A percentile compares a stretch with the other conserved stretches of the same genome.
Evolutionary conservation across 768 basidiomycete species (phyloP).

Genomic region (Trametes punicea): DNA sequence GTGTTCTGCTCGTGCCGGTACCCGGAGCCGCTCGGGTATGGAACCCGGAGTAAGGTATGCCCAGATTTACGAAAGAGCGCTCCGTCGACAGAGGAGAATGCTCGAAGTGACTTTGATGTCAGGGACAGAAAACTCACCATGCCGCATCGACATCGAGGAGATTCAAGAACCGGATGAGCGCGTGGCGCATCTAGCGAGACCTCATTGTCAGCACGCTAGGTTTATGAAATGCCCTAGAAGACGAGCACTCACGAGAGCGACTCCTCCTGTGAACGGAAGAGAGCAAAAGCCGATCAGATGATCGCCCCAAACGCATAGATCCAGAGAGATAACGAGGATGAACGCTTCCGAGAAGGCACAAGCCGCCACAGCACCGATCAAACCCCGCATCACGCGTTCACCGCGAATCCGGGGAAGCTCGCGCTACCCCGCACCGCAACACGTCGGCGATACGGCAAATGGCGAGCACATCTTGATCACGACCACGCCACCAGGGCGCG

Average conservation of each 20-base stretch:
- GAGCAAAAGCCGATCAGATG: constrained; percentile 14
- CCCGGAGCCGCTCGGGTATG: neutral
- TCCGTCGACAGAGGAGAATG: neutral
- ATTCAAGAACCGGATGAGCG: constrained; percentile 81
- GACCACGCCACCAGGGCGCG: neutral
- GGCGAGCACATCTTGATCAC: neutral
- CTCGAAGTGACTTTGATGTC: neutral
- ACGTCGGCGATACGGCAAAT: neutral
- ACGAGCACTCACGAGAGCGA: constrained; percentile 70
- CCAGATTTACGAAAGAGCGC: constrained; percentile 8
- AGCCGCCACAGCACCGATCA: constrained; percentile 22
- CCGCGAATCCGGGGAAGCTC: constrained; percentile 4
- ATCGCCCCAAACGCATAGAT: neutral
- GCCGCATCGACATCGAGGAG: constrained; percentile 77
- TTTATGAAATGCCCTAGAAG: constrained; percentile 9
- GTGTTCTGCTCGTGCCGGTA: too few relatives aligned
- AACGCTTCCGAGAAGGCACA: constrained; percentile 1
- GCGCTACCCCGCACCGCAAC: constrained; percentile 10
- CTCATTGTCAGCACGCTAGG: constrained; percentile 23
- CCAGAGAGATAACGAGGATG: constrained; percentile 19
- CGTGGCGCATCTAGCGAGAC: constrained; percentile 78
- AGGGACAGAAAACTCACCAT: constrained; percentile 48
- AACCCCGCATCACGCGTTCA: constrained; percentile 19
- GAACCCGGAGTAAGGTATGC: neutral
- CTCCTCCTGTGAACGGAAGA: constrained; percentile 60